These are phyloP conservation scores for Metschnikowia lunata DNA, from an alignment of 805 yeast genomes.

Conservation along the genomic window DNA sequence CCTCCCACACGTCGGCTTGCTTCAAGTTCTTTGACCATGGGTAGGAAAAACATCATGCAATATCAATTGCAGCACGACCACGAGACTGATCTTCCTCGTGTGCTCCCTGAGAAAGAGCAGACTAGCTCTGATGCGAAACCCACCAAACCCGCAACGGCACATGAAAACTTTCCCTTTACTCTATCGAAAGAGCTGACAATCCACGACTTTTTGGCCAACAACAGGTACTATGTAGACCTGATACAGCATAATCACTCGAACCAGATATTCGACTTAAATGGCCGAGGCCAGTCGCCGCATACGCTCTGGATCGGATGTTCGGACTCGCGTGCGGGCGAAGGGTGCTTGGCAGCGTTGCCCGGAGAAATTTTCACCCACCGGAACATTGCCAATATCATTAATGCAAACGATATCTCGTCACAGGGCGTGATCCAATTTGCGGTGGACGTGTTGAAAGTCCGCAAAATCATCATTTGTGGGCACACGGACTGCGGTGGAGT, in stretches of 20 bases:
- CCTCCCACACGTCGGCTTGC: constrained; percentile 1
- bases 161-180: constrained; percentile 39
- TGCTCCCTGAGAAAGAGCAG: constrained; percentile 2
- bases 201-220: constrained; percentile 18
- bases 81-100: constrained; percentile 29
- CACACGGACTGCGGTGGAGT: constrained; percentile 22
- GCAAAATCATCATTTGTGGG: constrained; percentile 20
- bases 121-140: constrained; percentile 5
- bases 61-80: constrained; percentile 39
- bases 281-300: constrained; percentile 20
- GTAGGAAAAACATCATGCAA: constrained; percentile 38
- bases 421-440: constrained; percentile 21
- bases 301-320: constrained; percentile 21
- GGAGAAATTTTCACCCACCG: constrained; percentile 21
- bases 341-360: constrained; percentile 18
- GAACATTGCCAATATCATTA: constrained; percentile 20
- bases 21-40: constrained; percentile 24
- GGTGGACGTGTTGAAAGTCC: constrained; percentile 19
- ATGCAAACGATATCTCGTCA: constrained; percentile 18
- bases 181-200: constrained; percentile 34
- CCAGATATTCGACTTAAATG: constrained; percentile 18
- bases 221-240: constrained; percentile 17
- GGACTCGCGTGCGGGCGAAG: constrained; percentile 20
- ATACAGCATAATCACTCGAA: constrained; percentile 19
- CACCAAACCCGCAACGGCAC: constrained; percentile 14